Evolutionary conservation across 768 basidiomycete species (phyloP).

Genomic region (Termitomyces sp.): DNA sequence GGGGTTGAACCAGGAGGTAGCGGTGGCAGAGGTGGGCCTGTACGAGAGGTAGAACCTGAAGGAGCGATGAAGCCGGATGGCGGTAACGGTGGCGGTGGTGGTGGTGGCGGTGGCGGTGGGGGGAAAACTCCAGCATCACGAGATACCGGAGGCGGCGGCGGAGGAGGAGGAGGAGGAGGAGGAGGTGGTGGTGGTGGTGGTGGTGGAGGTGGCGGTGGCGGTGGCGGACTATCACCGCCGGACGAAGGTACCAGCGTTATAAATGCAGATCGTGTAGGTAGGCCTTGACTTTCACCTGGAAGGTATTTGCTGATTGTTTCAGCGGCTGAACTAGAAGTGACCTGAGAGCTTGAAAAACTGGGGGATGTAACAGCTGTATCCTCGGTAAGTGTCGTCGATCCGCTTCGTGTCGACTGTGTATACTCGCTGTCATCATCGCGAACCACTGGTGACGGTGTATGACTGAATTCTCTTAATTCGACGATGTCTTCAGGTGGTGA

Average conservation of each 20-base stretch:
- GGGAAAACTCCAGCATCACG: slow-evolving; percentile 21
- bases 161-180: slow-evolving; percentile 11
- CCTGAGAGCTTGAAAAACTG: slow-evolving; percentile 37
- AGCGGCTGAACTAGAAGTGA: slow-evolving; percentile 43
- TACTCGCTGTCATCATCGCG: slow-evolving; percentile 57
- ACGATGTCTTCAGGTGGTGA: slow-evolving; percentile 39
- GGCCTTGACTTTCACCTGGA: slow-evolving; percentile 41
- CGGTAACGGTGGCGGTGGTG: slow-evolving; percentile 31
- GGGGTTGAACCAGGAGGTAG: slow-evolving; percentile 32
- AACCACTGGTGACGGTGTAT: slow-evolving; percentile 37
- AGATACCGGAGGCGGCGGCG: slow-evolving; percentile 17
- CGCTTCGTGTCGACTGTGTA: slow-evolving; percentile 40
- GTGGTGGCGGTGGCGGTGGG: slow-evolving; percentile 31
- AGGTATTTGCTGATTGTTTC: slow-evolving; percentile 63
- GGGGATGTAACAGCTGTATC: slow-evolving; percentile 55
- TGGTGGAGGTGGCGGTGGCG: neutral
- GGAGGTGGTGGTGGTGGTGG: neutral
- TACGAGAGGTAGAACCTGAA: slow-evolving; percentile 20
- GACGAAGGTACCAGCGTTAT: slow-evolving; percentile 20
- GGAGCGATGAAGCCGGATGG: slow-evolving; percentile 21
- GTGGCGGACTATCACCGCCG: slow-evolving; percentile 11
- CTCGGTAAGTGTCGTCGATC: slow-evolving; percentile 39
- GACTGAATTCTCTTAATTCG: slow-evolving; percentile 38
- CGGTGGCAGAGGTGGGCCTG: slow-evolving; percentile 31
- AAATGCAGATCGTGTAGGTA: slow-evolving; percentile 29